Evolutionary conservation across 495 filamentous ascomycete species (phyloP).

Genomic region (Annulohypoxylon maeteangense): DNA sequence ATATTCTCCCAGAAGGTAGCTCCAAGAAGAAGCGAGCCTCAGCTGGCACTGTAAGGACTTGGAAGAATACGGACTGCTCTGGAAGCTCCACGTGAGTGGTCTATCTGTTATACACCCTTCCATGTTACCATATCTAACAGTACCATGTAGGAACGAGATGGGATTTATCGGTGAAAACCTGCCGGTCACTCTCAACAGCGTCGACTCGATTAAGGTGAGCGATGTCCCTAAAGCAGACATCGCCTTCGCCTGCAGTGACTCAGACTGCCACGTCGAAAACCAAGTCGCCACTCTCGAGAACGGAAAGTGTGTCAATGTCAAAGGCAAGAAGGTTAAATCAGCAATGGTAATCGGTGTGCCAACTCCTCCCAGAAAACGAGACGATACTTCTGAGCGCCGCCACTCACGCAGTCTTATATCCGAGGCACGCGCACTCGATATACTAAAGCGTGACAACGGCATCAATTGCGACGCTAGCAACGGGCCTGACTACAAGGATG

Average conservation of each 20-base stretch:
- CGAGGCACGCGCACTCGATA: slow-evolving; percentile 1
- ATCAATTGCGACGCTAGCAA: slow-evolving; percentile 12
- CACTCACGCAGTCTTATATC: slow-evolving; percentile 7
- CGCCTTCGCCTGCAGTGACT: slow-evolving; percentile 25
- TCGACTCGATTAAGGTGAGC: slow-evolving; percentile 23
- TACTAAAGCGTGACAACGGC: neutral
- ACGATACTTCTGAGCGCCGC: neutral
- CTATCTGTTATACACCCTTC: neutral
- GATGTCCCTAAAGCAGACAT: slow-evolving; percentile 15
- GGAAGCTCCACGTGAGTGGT: slow-evolving; percentile 19
- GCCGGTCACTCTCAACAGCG: slow-evolving; percentile 17
- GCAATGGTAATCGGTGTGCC: slow-evolving; percentile 30
- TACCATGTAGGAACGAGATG: neutral
- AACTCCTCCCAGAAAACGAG: neutral
- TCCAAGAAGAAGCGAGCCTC: slow-evolving; percentile 9
- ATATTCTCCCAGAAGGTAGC: slow-evolving; percentile 17
- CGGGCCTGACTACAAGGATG: slow-evolving; percentile 23
- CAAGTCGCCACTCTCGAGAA: slow-evolving; percentile 24
- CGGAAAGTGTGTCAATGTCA: slow-evolving; percentile 21
- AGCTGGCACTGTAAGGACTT: slow-evolving; percentile 12
- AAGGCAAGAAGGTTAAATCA: slow-evolving; percentile 22
- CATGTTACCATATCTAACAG: neutral
- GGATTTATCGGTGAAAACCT: slow-evolving; percentile 10
- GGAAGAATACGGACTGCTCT: slow-evolving; percentile 27
- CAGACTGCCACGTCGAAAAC: slow-evolving; percentile 28